Conservation (phyloP, 1,284 basidiomycete species). For the Pholiota adiposa region DNA sequence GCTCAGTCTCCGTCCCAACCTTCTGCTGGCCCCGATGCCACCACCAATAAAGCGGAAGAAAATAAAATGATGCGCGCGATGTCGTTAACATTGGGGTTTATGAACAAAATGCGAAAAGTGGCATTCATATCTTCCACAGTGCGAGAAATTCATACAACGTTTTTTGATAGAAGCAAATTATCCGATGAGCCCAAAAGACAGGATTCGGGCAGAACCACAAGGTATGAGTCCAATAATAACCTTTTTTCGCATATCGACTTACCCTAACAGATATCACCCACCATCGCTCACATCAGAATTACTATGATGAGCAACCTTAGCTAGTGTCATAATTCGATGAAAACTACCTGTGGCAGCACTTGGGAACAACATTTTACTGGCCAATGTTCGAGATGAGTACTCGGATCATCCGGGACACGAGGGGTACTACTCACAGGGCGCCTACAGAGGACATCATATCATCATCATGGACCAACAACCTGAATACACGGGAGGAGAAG, state of each 20-base stretch:
- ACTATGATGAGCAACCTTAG: background rate
- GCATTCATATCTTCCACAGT: background rate
- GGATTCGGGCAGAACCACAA: background rate
- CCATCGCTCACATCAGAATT: background rate
- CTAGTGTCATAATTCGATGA: background rate
- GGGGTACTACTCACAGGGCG: background rate
- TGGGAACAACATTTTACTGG: background rate
- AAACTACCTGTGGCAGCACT: background rate
- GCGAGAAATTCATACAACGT: background rate
- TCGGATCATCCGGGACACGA: slow-evolving; percentile 1
- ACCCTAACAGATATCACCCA: background rate
- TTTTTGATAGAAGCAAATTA: background rate
- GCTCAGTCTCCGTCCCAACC: background rate
- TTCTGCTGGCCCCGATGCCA: background rate
- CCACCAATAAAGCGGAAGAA: background rate
- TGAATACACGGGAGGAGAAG: too few species aligned
- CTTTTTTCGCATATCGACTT: slow-evolving; percentile 1
- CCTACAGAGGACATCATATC: background rate
- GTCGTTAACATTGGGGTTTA: background rate
- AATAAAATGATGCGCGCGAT: slow-evolving; percentile 18
- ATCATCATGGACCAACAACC: background rate
- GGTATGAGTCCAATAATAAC: slow-evolving; percentile 8
- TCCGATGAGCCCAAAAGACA: background rate
- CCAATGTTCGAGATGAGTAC: background rate
- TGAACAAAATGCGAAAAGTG: background rate